Base-by-base conservation (phyloP, 2,329 filamentous ascomycete species). In the Epichloe scottii region DNA sequence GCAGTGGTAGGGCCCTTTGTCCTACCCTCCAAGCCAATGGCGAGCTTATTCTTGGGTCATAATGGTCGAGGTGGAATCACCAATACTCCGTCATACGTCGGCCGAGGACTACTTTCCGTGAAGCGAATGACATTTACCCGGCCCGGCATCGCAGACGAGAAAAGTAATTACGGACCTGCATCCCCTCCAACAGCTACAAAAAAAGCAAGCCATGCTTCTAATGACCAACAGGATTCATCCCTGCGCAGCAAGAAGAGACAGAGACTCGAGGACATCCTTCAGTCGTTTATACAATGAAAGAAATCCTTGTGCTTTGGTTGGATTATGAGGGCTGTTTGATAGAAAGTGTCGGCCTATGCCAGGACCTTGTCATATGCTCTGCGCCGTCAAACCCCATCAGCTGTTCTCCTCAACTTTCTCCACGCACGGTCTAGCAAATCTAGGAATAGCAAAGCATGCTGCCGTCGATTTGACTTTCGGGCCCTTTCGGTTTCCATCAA, bases 1-100 rank as follows among this genome's bases (percentile, higher is more conserved):
- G 60, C 66, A 4, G 61, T 66, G 4, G 63, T 58, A 2, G 68
- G 65, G 0, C 61, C 66, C 3, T 65, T 70, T 48, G 60, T 70
- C 21, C 57, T 71, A 8, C 69, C 69, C 11, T 67, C 66, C 5
- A 64, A 63, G 46, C 68, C 68, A 4, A 57, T 71, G 50, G 68
- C 64, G 0, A 65, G 61, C 40, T 52, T 71, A 33, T 67, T 64
- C 38, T 51, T 71, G 8, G 69, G 69, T 4, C 68, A 71, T 50
- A 66, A 58, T 46, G 59, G 62, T 19, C 61, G 62, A 11, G 60
- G 63, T 14, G 64, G 66, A 12, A 67, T 69, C n/a, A 53, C 59
- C 4, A 59, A 57, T 8, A 62, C 58, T 19, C 67, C 67, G 4
- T 63, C 66, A 5, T 70, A 70, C 48, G 61, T 69, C 12, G 61